Conservation (phyloP, 129 eudicot species). For the Flaveria trinervia region DNA sequence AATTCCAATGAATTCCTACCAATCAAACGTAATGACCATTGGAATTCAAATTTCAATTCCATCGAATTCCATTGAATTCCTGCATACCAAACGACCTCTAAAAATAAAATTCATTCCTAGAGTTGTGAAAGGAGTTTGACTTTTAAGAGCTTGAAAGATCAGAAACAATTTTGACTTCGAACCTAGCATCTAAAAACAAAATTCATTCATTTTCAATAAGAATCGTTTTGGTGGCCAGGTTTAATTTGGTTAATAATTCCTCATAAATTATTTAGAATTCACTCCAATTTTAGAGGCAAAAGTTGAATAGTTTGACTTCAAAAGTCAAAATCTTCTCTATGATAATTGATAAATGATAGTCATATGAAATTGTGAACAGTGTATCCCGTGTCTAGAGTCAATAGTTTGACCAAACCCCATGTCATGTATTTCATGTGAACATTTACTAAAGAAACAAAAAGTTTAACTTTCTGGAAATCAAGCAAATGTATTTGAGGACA, state of each 20-base stretch:
- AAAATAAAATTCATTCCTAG: no score
- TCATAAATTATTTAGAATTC: not conserved
- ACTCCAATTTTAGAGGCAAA: not conserved
- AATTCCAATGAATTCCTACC: no score
- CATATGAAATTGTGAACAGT: not conserved
- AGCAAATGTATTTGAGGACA: no score
- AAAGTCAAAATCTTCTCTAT: not conserved
- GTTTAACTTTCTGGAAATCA: no score
- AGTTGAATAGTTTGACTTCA: not conserved
- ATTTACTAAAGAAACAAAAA: not conserved
- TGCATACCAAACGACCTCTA: no score
- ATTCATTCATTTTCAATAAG: not conserved
- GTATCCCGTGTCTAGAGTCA: not conserved
- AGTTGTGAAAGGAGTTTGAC: no score
- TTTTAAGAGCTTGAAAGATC: not conserved
- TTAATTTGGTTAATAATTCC: no score
- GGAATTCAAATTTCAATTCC: no score
- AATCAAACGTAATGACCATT: no score
- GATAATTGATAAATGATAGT: not conserved
- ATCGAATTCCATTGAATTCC: no score
- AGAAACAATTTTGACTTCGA: not conserved
- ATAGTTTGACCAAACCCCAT: not conserved
- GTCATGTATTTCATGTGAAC: not conserved
- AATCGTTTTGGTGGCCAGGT: not conserved
- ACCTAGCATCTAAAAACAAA: not conserved